Evolutionary conservation across 805 yeast genomes (phyloP).

Genomic region (Cyberlindnera sargentensis): DNA sequence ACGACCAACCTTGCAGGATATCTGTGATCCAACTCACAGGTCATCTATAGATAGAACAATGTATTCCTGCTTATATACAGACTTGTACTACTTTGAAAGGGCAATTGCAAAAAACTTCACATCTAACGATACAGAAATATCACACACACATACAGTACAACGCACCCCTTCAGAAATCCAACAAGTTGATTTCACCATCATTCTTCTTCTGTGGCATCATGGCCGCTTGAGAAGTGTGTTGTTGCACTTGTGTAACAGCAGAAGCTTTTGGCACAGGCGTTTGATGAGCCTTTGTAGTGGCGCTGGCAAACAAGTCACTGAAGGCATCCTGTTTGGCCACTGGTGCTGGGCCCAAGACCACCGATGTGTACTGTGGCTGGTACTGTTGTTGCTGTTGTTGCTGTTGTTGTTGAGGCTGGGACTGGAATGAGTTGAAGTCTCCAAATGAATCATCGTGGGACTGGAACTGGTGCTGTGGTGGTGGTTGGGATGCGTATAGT

Average conservation of each 20-base stretch:
- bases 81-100: no score
- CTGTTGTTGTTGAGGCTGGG: slow-evolving; percentile 8
- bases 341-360: slow-evolving; percentile 25
- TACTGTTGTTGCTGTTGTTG: slow-evolving; percentile 1
- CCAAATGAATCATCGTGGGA: slow-evolving; percentile 16
- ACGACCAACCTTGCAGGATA: no score
- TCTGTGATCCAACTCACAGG: not conserved
- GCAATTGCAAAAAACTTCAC: no score
- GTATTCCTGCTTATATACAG: no score
- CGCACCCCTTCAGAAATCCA: slow-evolving; percentile 5
- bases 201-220: no score
- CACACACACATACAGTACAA: slow-evolving; percentile 1
- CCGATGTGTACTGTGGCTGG: not conserved
- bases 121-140: slow-evolving; percentile 3
- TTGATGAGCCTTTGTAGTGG: slow-evolving; percentile 38
- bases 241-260: not conserved
- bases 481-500: slow-evolving; percentile 21
- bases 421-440: slow-evolving; percentile 19
- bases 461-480: slow-evolving; percentile 8
- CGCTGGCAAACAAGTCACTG: slow-evolving; percentile 60
- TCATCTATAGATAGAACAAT: no score
- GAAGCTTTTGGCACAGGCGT: slow-evolving; percentile 2
- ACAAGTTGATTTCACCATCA: slow-evolving; percentile 11
- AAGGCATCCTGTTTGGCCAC: slow-evolving; percentile 56
- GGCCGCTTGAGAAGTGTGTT: not conserved